Evolutionary conservation across 768 basidiomycete genomes (phyloP).

Genomic region (Rhodocollybia butyracea): DNA sequence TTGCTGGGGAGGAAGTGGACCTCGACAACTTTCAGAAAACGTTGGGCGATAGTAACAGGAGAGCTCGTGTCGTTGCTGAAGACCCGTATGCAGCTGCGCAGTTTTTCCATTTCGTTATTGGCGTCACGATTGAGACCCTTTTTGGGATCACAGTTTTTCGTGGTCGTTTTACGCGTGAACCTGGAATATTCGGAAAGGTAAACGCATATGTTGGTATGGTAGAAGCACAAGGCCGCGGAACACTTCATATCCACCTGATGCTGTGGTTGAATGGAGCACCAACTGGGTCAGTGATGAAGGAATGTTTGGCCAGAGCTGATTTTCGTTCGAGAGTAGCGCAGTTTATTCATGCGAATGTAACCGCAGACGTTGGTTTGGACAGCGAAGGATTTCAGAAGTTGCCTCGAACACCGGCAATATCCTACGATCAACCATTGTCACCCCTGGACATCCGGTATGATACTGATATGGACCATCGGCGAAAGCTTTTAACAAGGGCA

Average conservation of each 20-base stretch:
- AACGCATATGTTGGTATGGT: constrained; percentile 22
- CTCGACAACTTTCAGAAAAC: constrained; percentile 31
- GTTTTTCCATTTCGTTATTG: constrained; percentile 36
- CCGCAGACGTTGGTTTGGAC: constrained; percentile 24
- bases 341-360: constrained; percentile 29
- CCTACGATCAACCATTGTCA: not conserved
- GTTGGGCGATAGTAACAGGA: constrained; percentile 19
- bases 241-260: constrained; percentile 37
- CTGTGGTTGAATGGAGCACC: constrained; percentile 33
- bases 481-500: constrained; percentile 19
- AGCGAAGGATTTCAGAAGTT: constrained; percentile 15
- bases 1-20: constrained; percentile 40
- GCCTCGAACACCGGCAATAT: not conserved
- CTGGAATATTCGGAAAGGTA: constrained; percentile 27
- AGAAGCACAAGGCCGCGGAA: constrained; percentile 39
- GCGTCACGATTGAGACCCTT: constrained; percentile 24
- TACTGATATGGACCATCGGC: not conserved
- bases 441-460: constrained; percentile 10
- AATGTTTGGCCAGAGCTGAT: constrained; percentile 14
- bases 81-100: constrained; percentile 40
- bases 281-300: constrained; percentile 14
- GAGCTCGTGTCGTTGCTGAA: constrained; percentile 24
- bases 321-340: constrained; percentile 24
- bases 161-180: constrained; percentile 7
- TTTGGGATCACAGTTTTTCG: constrained; percentile 26